Evolutionary conservation across 805 yeast genomes (phyloP).

Genomic region (Candida yuanshanica): DNA sequence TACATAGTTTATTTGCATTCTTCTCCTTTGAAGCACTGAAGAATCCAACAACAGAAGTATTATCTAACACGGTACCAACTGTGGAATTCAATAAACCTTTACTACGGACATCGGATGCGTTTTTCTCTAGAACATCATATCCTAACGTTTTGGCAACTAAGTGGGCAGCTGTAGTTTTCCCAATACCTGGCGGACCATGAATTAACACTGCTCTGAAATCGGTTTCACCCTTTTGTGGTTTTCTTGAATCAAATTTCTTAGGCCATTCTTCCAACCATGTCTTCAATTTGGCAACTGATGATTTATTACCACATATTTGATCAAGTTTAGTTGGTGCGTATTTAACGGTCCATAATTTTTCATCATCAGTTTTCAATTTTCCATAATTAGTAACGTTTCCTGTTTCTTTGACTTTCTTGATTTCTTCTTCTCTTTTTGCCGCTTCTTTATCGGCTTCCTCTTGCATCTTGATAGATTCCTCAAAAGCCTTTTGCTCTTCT

Average conservation of each 20-base stretch:
- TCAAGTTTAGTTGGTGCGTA: conserved; percentile 76
- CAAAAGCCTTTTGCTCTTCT: conserved; percentile 54
- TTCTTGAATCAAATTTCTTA: conserved; percentile 46
- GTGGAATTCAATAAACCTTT: conserved; percentile 66
- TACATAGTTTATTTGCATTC: conserved; percentile 51
- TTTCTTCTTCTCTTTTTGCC: conserved; percentile 23
- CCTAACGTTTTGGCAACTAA: conserved; percentile 64
- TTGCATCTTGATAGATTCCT: conserved; percentile 44
- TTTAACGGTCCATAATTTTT: conserved; percentile 85
- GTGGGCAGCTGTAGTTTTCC: conserved; percentile 36
- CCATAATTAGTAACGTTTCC: conserved; percentile 16
- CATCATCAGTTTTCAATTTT: conserved; percentile 38
- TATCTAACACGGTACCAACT: conserved; percentile 66
- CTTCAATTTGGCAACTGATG: conserved; percentile 57
- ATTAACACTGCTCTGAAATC: conserved; percentile 79
- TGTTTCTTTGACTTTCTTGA: conserved; percentile 22
- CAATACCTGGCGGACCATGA: conserved; percentile 46
- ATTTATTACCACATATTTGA: conserved; percentile 90
- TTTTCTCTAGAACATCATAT: conserved; percentile 68
- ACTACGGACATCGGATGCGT: conserved; percentile 87
- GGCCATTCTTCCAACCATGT: conserved; percentile 82
- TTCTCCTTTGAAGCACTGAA: conserved; percentile 37
- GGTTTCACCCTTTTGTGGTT: conserved; percentile 56
- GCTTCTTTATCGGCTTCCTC: conserved; percentile 37
- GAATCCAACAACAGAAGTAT: conserved; percentile 78